Percentiles rank a stretch among this genome's conserved stretches.
phyloP scores from a whole-genome alignment of 1,284 basidiomycete genomes.

The Trichosporon coremiiforme region DNA sequence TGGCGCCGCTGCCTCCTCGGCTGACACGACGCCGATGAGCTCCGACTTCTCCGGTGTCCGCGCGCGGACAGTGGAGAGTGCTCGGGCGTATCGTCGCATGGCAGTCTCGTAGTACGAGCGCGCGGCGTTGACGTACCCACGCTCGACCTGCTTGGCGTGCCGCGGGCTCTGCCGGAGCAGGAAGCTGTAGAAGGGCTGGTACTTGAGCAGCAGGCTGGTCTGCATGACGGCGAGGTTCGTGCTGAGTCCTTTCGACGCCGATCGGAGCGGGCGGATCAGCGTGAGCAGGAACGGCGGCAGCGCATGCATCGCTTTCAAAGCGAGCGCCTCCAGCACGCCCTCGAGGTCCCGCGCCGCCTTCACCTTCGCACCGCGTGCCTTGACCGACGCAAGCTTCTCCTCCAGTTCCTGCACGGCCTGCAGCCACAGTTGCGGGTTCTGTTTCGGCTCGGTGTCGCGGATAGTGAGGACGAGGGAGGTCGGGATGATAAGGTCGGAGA shows the following conservation, averaged over 20 bases:
- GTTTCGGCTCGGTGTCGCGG: constrained; percentile 75
- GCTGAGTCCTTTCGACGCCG: constrained; percentile 64
- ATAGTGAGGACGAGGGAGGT: constrained; percentile 77
- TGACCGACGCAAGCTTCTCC: constrained; percentile 67
- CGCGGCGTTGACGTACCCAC: constrained; percentile 80
- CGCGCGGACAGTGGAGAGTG: constrained; percentile 75
- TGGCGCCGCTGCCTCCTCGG: constrained; percentile 40
- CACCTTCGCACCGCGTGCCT: constrained; percentile 66
- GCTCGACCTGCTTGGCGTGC: constrained; percentile 85
- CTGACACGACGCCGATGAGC: constrained; percentile 44
- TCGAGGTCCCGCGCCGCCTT: constrained; percentile 80
- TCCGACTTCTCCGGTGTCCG: constrained; percentile 50
- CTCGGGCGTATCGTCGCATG: constrained; percentile 84
- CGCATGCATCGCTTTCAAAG: constrained; percentile 83
- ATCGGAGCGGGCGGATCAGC: constrained; percentile 79
- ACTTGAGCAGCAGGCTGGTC: constrained; percentile 81
- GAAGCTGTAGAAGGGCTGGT: constrained; percentile 80
- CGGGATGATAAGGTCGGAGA: constrained; percentile 78
- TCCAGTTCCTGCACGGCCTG: constrained; percentile 77
- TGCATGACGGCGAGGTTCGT: constrained; percentile 94
- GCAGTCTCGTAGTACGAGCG: constrained; percentile 95
- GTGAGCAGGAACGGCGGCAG: constrained; percentile 83
- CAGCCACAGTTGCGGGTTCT: constrained; percentile 72
- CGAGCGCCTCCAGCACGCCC: constrained; percentile 78
- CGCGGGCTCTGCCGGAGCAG: constrained; percentile 76